Conservation (phyloP, 306 rosid genomes). For the Cucumis melo region DNA sequence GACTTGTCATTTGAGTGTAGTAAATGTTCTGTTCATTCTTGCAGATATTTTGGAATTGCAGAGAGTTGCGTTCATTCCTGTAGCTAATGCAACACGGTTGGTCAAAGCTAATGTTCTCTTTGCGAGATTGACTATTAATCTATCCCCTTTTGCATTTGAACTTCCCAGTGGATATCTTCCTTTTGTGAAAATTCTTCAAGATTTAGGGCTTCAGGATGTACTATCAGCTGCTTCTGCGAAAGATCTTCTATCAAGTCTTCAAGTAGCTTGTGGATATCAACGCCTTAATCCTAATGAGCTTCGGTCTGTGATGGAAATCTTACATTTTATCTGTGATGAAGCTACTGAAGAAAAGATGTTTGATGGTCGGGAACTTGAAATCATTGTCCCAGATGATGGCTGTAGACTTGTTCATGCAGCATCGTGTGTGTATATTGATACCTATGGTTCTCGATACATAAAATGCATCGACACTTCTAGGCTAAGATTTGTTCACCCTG, state of each 20-base stretch:
- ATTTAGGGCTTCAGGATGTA: constrained; percentile 77
- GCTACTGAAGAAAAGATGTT: constrained; percentile 28
- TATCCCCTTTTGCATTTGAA: constrained; percentile 96
- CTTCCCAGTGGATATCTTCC: constrained; percentile 80
- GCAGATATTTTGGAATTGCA: constrained; percentile 58
- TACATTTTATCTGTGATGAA: constrained; percentile 68
- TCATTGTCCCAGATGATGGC: constrained; percentile 85
- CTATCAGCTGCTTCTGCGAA: constrained; percentile 69
- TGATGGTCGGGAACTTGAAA: constrained; percentile 50
- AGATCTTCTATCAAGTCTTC: constrained; percentile 73
- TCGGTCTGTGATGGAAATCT: constrained; percentile 85
- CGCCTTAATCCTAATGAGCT: constrained; percentile 93
- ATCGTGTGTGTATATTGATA: constrained; percentile 72
- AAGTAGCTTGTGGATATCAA: constrained; percentile 81
- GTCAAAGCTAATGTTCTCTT: constrained; percentile 67
- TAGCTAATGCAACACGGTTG: constrained; percentile 91
- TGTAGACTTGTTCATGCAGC: constrained; percentile 86
- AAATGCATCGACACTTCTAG: constrained; percentile 74
- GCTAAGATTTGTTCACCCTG: constrained; percentile 76
- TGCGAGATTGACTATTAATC: constrained; percentile 66
- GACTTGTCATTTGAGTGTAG: background rate
- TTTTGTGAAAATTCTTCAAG: constrained; percentile 67
- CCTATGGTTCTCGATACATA: constrained; percentile 72
- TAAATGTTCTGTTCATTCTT: constrained; percentile 10
- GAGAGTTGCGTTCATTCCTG: constrained; percentile 76